A percentile compares a stretch with the other conserved stretches of the same genome.
phyloP scores from a whole-genome alignment of 2,329 filamentous ascomycete genomes.

The Colletotrichum tropicicola region DNA sequence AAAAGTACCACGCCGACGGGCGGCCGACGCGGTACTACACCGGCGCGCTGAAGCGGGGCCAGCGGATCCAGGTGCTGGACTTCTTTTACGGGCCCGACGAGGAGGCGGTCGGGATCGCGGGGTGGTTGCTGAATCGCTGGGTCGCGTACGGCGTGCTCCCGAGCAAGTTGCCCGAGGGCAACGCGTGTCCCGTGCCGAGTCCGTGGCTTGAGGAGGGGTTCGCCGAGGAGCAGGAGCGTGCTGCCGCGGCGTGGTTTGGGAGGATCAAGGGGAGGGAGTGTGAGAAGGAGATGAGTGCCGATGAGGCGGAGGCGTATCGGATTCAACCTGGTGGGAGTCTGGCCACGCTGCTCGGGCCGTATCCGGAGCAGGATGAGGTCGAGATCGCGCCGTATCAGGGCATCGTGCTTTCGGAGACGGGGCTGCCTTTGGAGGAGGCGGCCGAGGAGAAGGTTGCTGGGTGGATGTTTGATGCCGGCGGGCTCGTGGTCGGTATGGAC shows the following conservation, averaged over 20 bases:
- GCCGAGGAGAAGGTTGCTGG: conserved; percentile 45
- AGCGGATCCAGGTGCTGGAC: conserved; percentile 34
- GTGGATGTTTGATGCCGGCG: conserved; percentile 64
- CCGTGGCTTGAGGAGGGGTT: conserved; percentile 33
- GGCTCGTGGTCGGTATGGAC: conserved; percentile 60
- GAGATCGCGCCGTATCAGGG: conserved; percentile 38
- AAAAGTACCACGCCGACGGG: conserved; percentile 26
- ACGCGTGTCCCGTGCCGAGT: conserved; percentile 18
- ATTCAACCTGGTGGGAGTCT: conserved; percentile 37
- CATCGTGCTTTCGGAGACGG: conserved; percentile 37
- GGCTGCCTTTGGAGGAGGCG: conserved; percentile 38
- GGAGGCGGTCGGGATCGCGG: conserved; percentile 32
- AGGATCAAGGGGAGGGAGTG: not conserved
- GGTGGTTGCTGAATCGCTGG: conserved; percentile 38
- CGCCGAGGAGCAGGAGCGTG: conserved; percentile 8
- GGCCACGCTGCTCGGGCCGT: conserved; percentile 44
- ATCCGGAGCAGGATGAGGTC: conserved; percentile 40
- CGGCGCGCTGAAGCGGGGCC: conserved; percentile 42
- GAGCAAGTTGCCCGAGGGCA: conserved; percentile 8
- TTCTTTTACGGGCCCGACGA: conserved; percentile 35
- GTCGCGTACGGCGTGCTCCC: conserved; percentile 42
- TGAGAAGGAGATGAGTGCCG: conserved; percentile 19
- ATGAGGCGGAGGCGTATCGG: conserved; percentile 41
- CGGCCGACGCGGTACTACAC: conserved; percentile 45
- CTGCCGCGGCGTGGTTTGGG: conserved; percentile 22